Evolutionary conservation across 2,329 filamentous ascomycete species (phyloP).

Genomic region (Ascochyta fabae): DNA sequence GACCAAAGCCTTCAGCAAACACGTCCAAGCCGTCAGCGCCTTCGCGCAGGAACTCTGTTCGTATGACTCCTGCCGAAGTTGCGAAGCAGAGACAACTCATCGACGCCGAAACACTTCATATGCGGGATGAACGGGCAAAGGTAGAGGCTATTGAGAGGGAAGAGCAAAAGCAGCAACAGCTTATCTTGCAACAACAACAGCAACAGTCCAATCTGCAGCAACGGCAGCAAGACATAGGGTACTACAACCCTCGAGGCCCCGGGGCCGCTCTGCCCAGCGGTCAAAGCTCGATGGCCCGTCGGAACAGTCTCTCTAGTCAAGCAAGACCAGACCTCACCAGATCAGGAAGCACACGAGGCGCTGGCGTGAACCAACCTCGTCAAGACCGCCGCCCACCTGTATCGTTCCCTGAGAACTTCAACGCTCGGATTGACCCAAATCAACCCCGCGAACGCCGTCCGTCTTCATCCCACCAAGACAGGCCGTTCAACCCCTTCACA

Average conservation of each 20-base stretch:
- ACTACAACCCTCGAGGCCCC: conserved; percentile 34
- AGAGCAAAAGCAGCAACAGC: conserved; percentile 26
- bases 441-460: conserved; percentile 3
- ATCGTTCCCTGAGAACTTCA: not conserved
- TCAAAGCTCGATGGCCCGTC: not conserved
- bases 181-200: conserved; percentile 1
- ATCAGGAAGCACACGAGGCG: not conserved
- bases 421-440: not conserved
- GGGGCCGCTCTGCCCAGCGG: conserved; percentile 16
- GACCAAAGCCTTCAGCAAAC: not conserved
- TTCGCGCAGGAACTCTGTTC: conserved; percentile 27
- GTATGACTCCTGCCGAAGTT: conserved; percentile 11
- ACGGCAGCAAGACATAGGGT: conserved; percentile 31
- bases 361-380: not conserved
- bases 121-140: conserved; percentile 31
- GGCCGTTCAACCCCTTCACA: conserved; percentile 24
- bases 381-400: not conserved
- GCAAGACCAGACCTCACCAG: not conserved
- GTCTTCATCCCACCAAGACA: not conserved
- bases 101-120: conserved; percentile 27
- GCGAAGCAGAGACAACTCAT: conserved; percentile 29
- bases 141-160: conserved; percentile 36
- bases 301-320: conserved; percentile 1
- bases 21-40: conserved; percentile 18
- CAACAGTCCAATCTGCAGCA: conserved; percentile 20